phyloP scores from a whole-genome alignment of 2,329 filamentous ascomycete genomes.

The Apiospora pterosperma region DNA sequence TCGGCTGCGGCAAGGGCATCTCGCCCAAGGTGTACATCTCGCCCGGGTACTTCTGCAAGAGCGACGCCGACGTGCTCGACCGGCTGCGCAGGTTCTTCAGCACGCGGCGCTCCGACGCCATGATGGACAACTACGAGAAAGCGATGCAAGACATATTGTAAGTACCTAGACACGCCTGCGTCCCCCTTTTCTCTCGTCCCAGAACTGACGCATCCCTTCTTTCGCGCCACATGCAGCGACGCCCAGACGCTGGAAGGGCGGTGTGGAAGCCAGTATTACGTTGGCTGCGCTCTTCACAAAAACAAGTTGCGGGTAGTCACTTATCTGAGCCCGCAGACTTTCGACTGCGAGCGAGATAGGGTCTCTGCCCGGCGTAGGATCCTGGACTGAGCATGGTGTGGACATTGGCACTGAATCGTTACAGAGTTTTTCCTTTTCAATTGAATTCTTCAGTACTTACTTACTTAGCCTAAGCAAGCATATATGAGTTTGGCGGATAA shows the following conservation, averaged over 20 bases:
- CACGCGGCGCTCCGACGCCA: not conserved
- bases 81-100: slow-evolving; percentile 3
- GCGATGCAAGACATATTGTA: slow-evolving; percentile 1
- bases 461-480: too few relatives aligned
- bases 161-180: not conserved
- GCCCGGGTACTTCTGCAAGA: slow-evolving; percentile 6
- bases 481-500: too few relatives aligned
- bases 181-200: too few relatives aligned
- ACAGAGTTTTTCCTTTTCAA: too few relatives aligned
- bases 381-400: not conserved
- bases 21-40: slow-evolving; percentile 6
- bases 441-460: too few relatives aligned
- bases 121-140: slow-evolving; percentile 4
- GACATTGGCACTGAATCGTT: not conserved
- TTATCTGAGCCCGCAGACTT: not conserved
- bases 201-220: not conserved
- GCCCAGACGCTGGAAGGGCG: not conserved
- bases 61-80: slow-evolving; percentile 4
- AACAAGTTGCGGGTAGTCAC: slow-evolving; percentile 1
- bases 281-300: slow-evolving; percentile 4
- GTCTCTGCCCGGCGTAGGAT: not conserved
- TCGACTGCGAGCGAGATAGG: not conserved
- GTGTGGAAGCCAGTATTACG: slow-evolving; percentile 6
- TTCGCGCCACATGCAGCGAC: not conserved
- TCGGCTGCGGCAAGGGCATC: not conserved